Evolutionary conservation across 345 rosid species (phyloP).

Genomic region (Populus nigra): DNA sequence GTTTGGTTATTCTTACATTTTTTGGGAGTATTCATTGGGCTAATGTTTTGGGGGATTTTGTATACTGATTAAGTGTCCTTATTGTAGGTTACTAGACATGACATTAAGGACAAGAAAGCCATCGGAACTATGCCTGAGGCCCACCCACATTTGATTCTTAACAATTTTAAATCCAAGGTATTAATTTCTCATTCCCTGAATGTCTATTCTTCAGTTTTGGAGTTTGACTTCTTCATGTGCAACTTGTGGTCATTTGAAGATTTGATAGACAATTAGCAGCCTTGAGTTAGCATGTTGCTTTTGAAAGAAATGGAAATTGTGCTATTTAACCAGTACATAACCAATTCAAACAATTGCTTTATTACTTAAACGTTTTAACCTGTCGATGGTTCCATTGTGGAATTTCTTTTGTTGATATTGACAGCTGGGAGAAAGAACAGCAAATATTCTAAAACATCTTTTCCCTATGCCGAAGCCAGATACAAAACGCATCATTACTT

Average conservation of each 20-base stretch:
- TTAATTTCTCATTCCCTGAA: neutral
- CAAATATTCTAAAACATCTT: conserved; percentile 74
- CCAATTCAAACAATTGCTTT: neutral
- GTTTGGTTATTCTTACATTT: conserved; percentile 9
- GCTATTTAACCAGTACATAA: too few species aligned
- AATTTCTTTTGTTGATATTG: conserved; percentile 6
- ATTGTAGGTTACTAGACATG: conserved; percentile 88
- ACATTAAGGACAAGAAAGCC: conserved; percentile 65
- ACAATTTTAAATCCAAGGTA: conserved; percentile 80
- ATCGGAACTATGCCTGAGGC: conserved; percentile 91
- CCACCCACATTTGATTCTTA: conserved; percentile 78
- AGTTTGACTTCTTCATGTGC: neutral
- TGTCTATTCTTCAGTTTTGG: neutral
- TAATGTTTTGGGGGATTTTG: conserved; percentile 4
- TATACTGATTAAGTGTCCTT: conserved; percentile 5
- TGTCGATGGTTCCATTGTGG: neutral
- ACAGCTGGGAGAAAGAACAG: conserved; percentile 79
- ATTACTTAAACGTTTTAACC: neutral
- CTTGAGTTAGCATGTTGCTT: neutral
- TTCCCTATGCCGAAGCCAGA: conserved; percentile 89
- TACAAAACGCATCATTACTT: conserved; percentile 72
- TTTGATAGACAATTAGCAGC: neutral
- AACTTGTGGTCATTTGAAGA: neutral
- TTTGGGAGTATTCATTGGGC: neutral
- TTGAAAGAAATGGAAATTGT: neutral